Evolutionary conservation across 331 rosid genomes (phyloP).

Genomic region (Acacia concinna): DNA sequence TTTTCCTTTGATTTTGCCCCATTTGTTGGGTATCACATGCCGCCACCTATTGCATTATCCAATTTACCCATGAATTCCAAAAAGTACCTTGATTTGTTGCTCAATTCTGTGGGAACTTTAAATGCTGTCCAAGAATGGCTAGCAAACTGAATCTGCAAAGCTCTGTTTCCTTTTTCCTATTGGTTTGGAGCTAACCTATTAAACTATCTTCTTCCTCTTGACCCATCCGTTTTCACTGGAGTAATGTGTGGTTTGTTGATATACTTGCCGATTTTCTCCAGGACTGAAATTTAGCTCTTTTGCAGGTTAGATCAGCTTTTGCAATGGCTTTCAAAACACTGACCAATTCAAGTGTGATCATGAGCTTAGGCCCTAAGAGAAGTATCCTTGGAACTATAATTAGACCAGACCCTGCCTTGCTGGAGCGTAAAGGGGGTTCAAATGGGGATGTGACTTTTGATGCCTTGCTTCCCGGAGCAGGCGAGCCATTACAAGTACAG

Average conservation of each 20-base stretch:
- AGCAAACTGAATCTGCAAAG: not conserved
- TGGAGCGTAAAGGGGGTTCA: conserved; percentile 78
- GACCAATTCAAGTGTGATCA: conserved; percentile 69
- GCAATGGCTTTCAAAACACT: conserved; percentile 70
- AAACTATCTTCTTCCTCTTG: not conserved
- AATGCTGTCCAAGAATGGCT: conserved; percentile 6
- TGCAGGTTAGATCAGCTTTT: conserved; percentile 89
- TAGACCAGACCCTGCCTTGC: conserved; percentile 71
- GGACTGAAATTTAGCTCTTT: conserved; percentile 1
- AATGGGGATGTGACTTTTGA: conserved; percentile 64
- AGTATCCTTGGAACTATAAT: conserved; percentile 95
- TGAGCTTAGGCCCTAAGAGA: conserved; percentile 63
- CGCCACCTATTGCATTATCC: not conserved
- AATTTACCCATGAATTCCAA: not conserved
- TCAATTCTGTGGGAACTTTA: not conserved
- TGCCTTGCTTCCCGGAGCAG: conserved; percentile 94
- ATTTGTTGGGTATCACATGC: not conserved
- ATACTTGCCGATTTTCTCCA: not conserved
- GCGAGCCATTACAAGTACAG: conserved; percentile 57
- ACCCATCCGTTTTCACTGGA: not conserved
- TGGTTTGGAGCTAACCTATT: conserved; percentile 8
- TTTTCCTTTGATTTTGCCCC: not conserved
- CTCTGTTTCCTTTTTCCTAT: not conserved
- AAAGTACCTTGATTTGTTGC: not conserved
- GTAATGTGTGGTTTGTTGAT: not conserved